A percentile compares a stretch with the other conserved stretches of the same genome.
These are phyloP conservation scores for Cicer judaicum DNA, from an alignment of 306 rosid species.

Conservation along the genomic window DNA sequence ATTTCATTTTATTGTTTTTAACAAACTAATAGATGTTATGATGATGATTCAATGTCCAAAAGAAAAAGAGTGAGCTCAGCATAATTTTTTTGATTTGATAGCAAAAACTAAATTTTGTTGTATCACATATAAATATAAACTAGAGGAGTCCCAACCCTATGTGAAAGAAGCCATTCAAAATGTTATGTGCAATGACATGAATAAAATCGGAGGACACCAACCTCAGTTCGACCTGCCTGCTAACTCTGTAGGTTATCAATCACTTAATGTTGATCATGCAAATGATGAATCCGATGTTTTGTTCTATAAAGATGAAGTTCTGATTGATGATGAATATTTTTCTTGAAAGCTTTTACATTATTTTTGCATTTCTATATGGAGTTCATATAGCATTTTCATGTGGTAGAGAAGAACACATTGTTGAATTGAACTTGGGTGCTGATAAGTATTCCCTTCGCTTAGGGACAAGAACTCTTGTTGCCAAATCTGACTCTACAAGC, in stretches of 20 bases:
- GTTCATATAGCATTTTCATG: conserved; percentile 46
- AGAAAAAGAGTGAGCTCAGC: conserved; percentile 58
- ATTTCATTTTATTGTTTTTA: conserved; percentile 31
- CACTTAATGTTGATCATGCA: conserved; percentile 5
- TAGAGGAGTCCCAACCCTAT: conserved; percentile 29
- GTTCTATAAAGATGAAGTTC: conserved; percentile 28
- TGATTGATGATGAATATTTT: conserved; percentile 16
- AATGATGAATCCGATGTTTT: conserved; percentile 28
- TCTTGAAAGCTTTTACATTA: conserved; percentile 33
- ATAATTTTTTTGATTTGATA: conserved; percentile 55
- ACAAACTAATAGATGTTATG: conserved; percentile 46
- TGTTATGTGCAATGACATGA: conserved; percentile 25
- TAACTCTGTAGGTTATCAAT: not conserved
- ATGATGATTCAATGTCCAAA: conserved; percentile 60
- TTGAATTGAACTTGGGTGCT: conserved; percentile 50
- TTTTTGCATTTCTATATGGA: conserved; percentile 37
- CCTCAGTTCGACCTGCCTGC: conserved; percentile 46
- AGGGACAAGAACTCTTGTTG: conserved; percentile 31
- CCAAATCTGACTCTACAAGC: conserved; percentile 50
- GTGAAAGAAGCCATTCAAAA: conserved; percentile 41
- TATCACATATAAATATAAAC: conserved; percentile 40
- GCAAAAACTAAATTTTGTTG: conserved; percentile 57
- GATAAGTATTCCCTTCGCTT: conserved; percentile 45
- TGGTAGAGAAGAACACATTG: not conserved
- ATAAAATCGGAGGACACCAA: conserved; percentile 40